Evolutionary conservation across 768 basidiomycete species (phyloP).

Genomic region (Termitomyces sp.): DNA sequence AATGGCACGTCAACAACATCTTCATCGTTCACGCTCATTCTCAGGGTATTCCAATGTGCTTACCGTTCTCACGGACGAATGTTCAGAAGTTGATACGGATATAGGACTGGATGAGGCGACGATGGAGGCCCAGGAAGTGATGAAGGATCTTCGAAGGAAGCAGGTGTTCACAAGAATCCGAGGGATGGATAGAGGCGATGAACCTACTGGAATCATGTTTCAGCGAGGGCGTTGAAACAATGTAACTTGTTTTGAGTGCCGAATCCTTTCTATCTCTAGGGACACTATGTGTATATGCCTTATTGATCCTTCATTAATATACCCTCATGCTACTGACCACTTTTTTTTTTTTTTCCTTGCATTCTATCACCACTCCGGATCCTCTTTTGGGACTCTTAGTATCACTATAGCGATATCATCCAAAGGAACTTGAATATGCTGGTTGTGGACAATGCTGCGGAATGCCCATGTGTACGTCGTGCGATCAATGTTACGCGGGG

Average conservation of each 20-base stretch:
- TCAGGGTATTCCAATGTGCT: conserved; percentile 13
- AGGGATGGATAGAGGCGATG: not conserved
- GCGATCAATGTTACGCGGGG: too few relatives aligned
- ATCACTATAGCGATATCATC: too few relatives aligned
- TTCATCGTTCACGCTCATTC: conserved; percentile 16
- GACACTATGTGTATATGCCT: not conserved
- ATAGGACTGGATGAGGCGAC: conserved; percentile 13
- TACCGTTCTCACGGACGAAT: conserved; percentile 1
- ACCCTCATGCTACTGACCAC: not conserved
- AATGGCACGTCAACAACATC: not conserved
- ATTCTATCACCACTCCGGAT: too few relatives aligned
- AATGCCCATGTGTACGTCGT: too few relatives aligned
- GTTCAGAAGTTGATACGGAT: conserved; percentile 5
- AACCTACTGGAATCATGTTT: not conserved
- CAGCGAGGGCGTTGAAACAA: not conserved
- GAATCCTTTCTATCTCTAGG: not conserved
- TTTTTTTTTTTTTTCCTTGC: too few relatives aligned
- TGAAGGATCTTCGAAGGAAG: conserved; percentile 3
- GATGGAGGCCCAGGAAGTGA: conserved; percentile 11
- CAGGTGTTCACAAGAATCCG: conserved; percentile 8
- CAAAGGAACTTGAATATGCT: too few relatives aligned
- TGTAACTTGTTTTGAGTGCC: not conserved
- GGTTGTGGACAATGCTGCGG: too few relatives aligned
- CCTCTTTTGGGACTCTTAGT: too few relatives aligned
- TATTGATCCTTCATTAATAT: not conserved